Evolutionary conservation across 1,139 yeast genomes (phyloP).

Genomic region (Kurtzmaniella natalensis): DNA sequence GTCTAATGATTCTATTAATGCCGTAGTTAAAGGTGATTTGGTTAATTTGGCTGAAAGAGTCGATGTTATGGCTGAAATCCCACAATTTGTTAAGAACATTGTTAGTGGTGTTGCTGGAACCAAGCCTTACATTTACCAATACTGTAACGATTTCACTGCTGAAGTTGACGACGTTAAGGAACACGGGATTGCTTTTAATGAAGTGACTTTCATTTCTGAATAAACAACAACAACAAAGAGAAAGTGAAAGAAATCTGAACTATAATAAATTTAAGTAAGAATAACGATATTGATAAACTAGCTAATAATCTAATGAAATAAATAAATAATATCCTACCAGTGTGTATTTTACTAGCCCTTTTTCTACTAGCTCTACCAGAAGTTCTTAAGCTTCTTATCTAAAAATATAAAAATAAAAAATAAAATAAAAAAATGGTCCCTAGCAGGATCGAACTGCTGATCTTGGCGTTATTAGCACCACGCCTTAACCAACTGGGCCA

Average conservation of each 20-base stretch:
- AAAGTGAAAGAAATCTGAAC: not conserved
- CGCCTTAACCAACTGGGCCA: constrained; percentile 92
- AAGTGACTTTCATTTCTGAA: constrained; percentile 72
- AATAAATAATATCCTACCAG: too few relatives aligned
- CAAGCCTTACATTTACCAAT: constrained; percentile 92
- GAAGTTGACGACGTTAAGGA: constrained; percentile 40
- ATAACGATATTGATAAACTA: too few relatives aligned
- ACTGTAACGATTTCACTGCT: constrained; percentile 52
- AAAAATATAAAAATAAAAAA: too few relatives aligned
- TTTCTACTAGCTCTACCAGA: too few relatives aligned
- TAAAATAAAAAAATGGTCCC: constrained; percentile 50
- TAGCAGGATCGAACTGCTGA: constrained; percentile 86
- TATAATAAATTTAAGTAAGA: not conserved
- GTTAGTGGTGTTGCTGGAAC: constrained; percentile 95
- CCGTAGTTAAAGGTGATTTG: constrained; percentile 52
- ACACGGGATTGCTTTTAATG: constrained; percentile 70
- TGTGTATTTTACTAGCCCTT: too few relatives aligned
- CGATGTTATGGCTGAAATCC: constrained; percentile 97
- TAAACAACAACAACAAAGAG: constrained; percentile 13
- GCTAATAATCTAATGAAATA: too few relatives aligned
- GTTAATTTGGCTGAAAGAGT: constrained; percentile 73
- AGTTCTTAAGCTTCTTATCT: too few relatives aligned
- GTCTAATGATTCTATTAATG: constrained; percentile 24
- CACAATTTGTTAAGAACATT: constrained; percentile 86
- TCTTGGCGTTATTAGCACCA: constrained; percentile 84